These are phyloP conservation scores for Adansonia rubrostipa DNA, from an alignment of 441 rosid genomes.

Conservation along the genomic window DNA sequence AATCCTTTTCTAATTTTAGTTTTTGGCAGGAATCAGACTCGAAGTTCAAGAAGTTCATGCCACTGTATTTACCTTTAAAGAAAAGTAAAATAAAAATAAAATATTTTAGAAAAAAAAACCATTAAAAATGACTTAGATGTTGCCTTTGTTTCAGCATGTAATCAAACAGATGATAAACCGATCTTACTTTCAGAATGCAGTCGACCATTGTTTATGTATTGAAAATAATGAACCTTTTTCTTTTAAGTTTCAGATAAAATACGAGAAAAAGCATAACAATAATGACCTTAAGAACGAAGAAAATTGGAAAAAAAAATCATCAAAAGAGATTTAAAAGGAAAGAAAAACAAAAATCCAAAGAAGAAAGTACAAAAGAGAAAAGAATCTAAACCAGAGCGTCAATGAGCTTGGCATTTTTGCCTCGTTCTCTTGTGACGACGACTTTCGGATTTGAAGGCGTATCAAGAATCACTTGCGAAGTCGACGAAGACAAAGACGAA, in stretches of 20 bases:
- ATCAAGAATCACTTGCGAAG: background rate
- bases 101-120: background rate
- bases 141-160: conserved; percentile 35
- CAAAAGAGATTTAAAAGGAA: background rate
- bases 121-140: conserved; percentile 14
- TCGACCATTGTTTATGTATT: background rate
- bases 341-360: background rate
- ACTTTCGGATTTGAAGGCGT: conserved; percentile 53
- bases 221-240: conserved; percentile 1
- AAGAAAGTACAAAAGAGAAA: conserved; percentile 9
- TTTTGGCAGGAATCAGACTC: conserved; percentile 11
- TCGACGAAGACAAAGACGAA: conserved; percentile 33
- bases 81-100: background rate
- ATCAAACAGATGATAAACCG: conserved; percentile 36
- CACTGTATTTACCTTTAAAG: background rate
- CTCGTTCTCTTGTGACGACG: conserved; percentile 88
- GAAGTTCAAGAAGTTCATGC: conserved; percentile 16
- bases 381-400: conserved; percentile 60
- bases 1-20: background rate
- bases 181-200: conserved; percentile 13
- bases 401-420: conserved; percentile 84
- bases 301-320: background rate
- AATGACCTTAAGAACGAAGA: background rate
- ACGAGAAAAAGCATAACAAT: conserved; percentile 6
- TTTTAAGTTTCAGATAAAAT: conserved; percentile 14